phyloP scores from a whole-genome alignment of 2,329 filamentous ascomycete genomes.

The Sporothrix schenckii region DNA sequence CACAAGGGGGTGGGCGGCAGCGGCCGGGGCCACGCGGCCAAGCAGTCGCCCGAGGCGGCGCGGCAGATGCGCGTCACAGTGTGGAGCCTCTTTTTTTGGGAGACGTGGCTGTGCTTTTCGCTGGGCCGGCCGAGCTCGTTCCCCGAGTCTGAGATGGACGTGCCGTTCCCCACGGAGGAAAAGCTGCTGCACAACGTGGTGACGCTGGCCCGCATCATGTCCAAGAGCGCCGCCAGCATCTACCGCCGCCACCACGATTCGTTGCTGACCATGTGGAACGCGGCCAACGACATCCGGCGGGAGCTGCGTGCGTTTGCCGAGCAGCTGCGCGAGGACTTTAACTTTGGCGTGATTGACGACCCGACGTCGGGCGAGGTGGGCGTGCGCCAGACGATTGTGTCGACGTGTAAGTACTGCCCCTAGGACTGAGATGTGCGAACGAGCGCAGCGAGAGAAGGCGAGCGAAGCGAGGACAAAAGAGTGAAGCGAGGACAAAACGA shows the following conservation, averaged over 20 bases:
- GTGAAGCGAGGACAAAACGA: background rate
- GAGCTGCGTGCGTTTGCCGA: constrained; percentile 35
- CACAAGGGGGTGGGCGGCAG: constrained; percentile 34
- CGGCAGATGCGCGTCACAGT: constrained; percentile 34
- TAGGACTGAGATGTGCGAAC: background rate
- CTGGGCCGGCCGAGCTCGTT: constrained; percentile 35
- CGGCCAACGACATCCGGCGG: constrained; percentile 34
- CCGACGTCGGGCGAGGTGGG: constrained; percentile 31
- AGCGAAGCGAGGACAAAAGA: background rate
- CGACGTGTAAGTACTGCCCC: constrained; percentile 28
- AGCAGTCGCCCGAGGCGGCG: constrained; percentile 28
- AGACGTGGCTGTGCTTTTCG: constrained; percentile 36
- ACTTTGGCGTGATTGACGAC: constrained; percentile 32
- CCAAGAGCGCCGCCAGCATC: constrained; percentile 33
- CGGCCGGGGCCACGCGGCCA: background rate
- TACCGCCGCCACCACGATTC: constrained; percentile 35
- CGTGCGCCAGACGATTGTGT: constrained; percentile 35
- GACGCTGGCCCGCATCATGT: constrained; percentile 33
- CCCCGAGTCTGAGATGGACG: constrained; percentile 34
- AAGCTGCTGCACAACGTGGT: constrained; percentile 34
- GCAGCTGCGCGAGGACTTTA: constrained; percentile 31
- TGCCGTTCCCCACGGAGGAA: constrained; percentile 35
- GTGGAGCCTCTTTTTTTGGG: constrained; percentile 36
- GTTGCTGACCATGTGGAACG: constrained; percentile 35
- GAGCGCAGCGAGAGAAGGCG: background rate